Evolutionary conservation across 2,329 filamentous ascomycete species (phyloP).

Genomic region (Ascochyta fabae): DNA sequence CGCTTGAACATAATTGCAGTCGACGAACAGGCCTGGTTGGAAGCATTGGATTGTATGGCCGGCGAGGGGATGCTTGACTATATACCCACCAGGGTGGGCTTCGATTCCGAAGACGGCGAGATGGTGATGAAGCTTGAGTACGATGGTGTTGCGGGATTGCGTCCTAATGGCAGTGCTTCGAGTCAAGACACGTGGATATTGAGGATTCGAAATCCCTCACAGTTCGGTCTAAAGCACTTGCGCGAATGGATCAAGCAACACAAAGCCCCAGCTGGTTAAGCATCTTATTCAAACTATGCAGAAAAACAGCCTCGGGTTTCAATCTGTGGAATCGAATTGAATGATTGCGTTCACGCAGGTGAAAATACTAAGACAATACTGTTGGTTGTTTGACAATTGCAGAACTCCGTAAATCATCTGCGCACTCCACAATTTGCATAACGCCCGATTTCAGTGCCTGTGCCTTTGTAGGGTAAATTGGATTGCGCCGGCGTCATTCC

Average conservation of each 20-base stretch:
- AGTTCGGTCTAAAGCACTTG: conserved; percentile 4
- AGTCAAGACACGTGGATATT: background rate
- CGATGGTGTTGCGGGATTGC: background rate
- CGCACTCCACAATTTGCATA: too few relatives aligned
- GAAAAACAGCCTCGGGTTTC: too few relatives aligned
- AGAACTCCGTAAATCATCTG: too few relatives aligned
- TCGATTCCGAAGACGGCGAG: conserved; percentile 5
- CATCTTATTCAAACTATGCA: background rate
- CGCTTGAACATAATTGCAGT: background rate
- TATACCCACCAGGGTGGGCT: conserved; percentile 9
- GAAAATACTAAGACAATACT: too few relatives aligned
- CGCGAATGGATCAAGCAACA: background rate
- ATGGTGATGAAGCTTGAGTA: conserved; percentile 10
- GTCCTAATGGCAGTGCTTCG: background rate
- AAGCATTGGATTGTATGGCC: conserved; percentile 13
- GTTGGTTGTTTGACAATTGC: too few relatives aligned
- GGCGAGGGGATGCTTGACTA: conserved; percentile 8
- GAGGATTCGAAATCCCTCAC: conserved; percentile 1
- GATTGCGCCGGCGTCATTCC: too few relatives aligned
- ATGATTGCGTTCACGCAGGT: too few relatives aligned
- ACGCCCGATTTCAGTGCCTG: too few relatives aligned
- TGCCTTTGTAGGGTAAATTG: too few relatives aligned
- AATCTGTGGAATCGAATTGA: too few relatives aligned
- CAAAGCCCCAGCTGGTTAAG: background rate
- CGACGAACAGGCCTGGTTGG: conserved; percentile 6